Evolutionary conservation across 2,329 filamentous ascomycete genomes (phyloP).

Genomic region (Venturiaceae sp.): DNA sequence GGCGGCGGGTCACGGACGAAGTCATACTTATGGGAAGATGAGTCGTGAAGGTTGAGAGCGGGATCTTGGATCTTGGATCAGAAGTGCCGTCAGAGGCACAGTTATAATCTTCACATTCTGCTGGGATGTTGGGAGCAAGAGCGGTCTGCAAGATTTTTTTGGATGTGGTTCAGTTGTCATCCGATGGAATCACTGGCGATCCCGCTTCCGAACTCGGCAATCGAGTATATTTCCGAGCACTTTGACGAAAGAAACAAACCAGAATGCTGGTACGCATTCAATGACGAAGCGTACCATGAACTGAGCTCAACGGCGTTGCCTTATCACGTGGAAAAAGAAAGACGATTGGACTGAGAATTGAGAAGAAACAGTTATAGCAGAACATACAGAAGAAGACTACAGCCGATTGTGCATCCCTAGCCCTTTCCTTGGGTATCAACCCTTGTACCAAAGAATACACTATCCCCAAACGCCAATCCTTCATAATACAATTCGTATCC

Average conservation of each 20-base stretch:
- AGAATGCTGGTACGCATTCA: not conserved
- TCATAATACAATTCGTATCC: not conserved
- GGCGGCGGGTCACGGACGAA: conserved; percentile 3
- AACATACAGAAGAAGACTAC: not conserved
- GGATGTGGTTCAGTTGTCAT: too few relatives aligned
- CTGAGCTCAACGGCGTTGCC: not conserved
- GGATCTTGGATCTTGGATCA: too few relatives aligned
- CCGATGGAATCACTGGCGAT: too few relatives aligned
- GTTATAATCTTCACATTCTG: too few relatives aligned
- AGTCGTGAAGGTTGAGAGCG: not conserved
- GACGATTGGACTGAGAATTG: not conserved
- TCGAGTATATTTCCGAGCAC: not conserved
- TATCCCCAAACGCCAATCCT: not conserved
- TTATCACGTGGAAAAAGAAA: not conserved
- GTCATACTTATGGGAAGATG: not conserved
- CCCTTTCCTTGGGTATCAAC: not conserved
- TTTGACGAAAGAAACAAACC: not conserved
- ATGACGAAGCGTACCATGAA: not conserved
- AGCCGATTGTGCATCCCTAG: not conserved
- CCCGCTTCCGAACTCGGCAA: not conserved
- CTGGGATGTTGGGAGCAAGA: too few relatives aligned
- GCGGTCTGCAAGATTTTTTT: too few relatives aligned
- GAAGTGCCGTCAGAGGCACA: too few relatives aligned
- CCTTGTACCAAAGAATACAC: not conserved
- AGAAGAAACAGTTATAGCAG: not conserved